Evolutionary conservation across 345 rosid genomes (phyloP).

Genomic region (Arabis hirsuta): DNA sequence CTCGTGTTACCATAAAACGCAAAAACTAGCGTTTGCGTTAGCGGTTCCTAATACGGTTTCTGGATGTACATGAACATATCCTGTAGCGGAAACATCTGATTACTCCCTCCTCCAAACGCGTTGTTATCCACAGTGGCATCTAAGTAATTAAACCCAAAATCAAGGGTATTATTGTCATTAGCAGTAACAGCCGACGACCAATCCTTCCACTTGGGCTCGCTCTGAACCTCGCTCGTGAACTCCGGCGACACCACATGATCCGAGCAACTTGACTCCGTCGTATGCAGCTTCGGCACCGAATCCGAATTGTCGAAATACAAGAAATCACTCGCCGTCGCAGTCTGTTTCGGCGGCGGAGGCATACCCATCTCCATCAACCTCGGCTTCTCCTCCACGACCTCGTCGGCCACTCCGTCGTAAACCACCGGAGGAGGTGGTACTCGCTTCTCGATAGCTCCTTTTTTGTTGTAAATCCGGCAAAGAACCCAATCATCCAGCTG

Average conservation of each 20-base stretch:
- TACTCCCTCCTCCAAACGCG: conserved; percentile 44
- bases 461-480: conserved; percentile 96
- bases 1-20: conserved; percentile 44
- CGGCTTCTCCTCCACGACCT: conserved; percentile 37
- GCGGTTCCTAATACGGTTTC: conserved; percentile 34
- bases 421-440: conserved; percentile 29
- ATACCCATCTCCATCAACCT: conserved; percentile 30
- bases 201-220: conserved; percentile 73
- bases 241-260: conserved; percentile 94
- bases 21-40: conserved; percentile 9
- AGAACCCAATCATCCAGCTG: conserved; percentile 99
- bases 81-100: conserved; percentile 55
- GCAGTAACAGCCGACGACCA: conserved; percentile 43
- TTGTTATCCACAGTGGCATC: conserved; percentile 49
- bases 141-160: conserved; percentile 54
- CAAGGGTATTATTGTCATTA: conserved; percentile 44
- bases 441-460: conserved; percentile 70
- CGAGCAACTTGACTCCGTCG: conserved; percentile 95
- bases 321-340: conserved; percentile 38
- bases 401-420: conserved; percentile 31
- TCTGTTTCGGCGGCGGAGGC: conserved; percentile 36
- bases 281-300: conserved; percentile 80
- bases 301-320: conserved; percentile 72
- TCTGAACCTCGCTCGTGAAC: conserved; percentile 90
- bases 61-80: conserved; percentile 82